Percentiles rank a stretch among this genome's conserved stretches.
Evolutionary conservation across 305 asterid species (phyloP).

Genomic region (Fraxinus xanthoxyloides): DNA sequence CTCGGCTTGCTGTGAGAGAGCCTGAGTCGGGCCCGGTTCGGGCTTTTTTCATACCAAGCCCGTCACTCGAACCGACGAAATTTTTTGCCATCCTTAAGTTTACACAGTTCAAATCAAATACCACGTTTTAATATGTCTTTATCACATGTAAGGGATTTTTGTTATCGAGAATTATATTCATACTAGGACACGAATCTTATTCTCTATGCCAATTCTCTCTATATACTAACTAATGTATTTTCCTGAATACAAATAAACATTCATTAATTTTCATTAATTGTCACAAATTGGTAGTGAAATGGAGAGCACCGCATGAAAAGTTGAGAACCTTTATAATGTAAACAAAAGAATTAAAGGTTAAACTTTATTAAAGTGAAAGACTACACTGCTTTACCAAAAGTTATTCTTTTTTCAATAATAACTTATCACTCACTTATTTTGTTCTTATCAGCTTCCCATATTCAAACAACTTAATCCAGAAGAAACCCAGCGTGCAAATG

Average conservation of each 20-base stretch:
- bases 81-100: too few species aligned
- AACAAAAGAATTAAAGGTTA: not conserved
- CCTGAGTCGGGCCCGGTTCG: too few species aligned
- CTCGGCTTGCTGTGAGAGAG: too few species aligned
- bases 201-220: too few species aligned
- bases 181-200: too few species aligned
- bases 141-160: not conserved
- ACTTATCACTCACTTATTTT: not conserved
- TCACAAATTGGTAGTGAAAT: not conserved
- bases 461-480: not conserved
- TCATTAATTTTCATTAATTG: not conserved
- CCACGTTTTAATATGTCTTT: too few species aligned
- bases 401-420: not conserved
- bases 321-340: not conserved
- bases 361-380: not conserved
- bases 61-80: too few species aligned
- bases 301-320: not conserved
- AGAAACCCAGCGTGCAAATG: not conserved
- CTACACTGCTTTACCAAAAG: not conserved
- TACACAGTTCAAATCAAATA: too few species aligned
- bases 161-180: not conserved
- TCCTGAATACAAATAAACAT: not conserved
- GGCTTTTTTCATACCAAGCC: too few species aligned
- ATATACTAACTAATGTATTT: too few species aligned
- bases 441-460: not conserved